Percentiles rank a stretch among this genome's conserved stretches.
Conservation (phyloP, 1,139 yeast genomes). For the Zhuliangozyma blackwelliae region DNA sequence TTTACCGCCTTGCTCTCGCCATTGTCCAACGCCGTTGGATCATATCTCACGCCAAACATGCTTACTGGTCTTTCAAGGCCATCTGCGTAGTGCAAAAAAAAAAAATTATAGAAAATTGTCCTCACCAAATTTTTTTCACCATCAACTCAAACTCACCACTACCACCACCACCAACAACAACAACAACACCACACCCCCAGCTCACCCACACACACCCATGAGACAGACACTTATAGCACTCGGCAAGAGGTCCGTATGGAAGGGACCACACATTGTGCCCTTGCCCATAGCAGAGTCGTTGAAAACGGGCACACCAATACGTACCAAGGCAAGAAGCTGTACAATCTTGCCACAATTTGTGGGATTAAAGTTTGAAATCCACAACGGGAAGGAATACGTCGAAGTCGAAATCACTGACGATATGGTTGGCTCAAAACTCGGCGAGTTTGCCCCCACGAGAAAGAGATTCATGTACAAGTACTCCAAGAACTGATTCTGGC, state of each 20-base stretch:
- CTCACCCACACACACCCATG: background rate
- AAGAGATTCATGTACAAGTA: slow-evolving; percentile 82
- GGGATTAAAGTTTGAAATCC: slow-evolving; percentile 89
- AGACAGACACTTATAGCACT: background rate
- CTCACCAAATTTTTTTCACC: background rate
- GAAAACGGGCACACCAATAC: slow-evolving; percentile 74
- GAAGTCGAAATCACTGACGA: slow-evolving; percentile 85
- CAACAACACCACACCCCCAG: background rate
- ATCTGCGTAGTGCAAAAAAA: background rate
- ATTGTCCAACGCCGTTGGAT: slow-evolving; percentile 35
- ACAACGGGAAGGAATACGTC: slow-evolving; percentile 92
- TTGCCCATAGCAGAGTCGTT: slow-evolving; percentile 84
- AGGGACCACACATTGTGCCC: slow-evolving; percentile 93
- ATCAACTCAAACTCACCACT: background rate
- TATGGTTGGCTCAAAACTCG: slow-evolving; percentile 96
- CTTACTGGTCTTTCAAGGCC: no score
- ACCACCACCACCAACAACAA: slow-evolving; percentile 1
- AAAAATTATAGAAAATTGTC: background rate
- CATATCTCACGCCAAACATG: slow-evolving; percentile 66
- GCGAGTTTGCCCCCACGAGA: slow-evolving; percentile 93
- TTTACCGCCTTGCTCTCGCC: slow-evolving; percentile 4
- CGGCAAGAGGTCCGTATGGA: slow-evolving; percentile 65
- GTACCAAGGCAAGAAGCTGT: slow-evolving; percentile 93
- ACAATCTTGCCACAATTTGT: slow-evolving; percentile 94
- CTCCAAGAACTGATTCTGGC: slow-evolving; percentile 46